Conservation (phyloP, 345 rosid species). For the Arabidopsis arenosa region DNA sequence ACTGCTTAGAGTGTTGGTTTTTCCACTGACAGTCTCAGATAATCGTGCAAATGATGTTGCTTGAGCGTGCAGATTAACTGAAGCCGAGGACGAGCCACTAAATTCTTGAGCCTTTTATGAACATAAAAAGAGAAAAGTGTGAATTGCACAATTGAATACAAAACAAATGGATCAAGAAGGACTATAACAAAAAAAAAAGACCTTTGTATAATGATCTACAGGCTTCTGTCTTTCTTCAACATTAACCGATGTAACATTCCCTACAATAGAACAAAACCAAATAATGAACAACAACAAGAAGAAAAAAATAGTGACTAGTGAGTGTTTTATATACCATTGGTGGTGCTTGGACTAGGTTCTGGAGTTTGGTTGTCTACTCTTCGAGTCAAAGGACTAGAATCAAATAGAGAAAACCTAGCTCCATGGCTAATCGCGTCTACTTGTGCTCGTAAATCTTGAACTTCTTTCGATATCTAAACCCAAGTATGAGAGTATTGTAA, state of each 20-base stretch:
- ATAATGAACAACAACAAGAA: conserved; percentile 12
- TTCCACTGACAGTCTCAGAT: conserved; percentile 53
- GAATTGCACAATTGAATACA: background rate
- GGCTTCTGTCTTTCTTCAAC: conserved; percentile 43
- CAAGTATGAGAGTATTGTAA: background rate
- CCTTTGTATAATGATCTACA: conserved; percentile 53
- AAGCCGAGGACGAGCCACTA: conserved; percentile 47
- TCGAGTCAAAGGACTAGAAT: conserved; percentile 76
- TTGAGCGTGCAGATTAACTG: conserved; percentile 64
- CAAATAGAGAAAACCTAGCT: conserved; percentile 68
- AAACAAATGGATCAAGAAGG: background rate
- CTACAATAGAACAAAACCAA: conserved; percentile 31
- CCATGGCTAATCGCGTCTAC: conserved; percentile 88
- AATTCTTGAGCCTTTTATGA: conserved; percentile 43
- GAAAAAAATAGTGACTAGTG: background rate
- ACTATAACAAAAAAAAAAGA: conserved; percentile 13
- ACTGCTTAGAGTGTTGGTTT: conserved; percentile 40
- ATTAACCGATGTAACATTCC: conserved; percentile 33
- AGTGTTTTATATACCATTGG: conserved; percentile 52
- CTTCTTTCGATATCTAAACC: conserved; percentile 79
- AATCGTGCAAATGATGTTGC: conserved; percentile 68
- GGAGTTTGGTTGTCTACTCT: conserved; percentile 57
- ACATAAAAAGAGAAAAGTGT: conserved; percentile 12
- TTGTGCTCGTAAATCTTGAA: conserved; percentile 85
- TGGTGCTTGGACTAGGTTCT: conserved; percentile 42